A percentile compares a stretch with the other conserved stretches of the same genome.
Evolutionary conservation across 768 basidiomycete genomes (phyloP).

Genomic region (Thelephora aurantiotincta): DNA sequence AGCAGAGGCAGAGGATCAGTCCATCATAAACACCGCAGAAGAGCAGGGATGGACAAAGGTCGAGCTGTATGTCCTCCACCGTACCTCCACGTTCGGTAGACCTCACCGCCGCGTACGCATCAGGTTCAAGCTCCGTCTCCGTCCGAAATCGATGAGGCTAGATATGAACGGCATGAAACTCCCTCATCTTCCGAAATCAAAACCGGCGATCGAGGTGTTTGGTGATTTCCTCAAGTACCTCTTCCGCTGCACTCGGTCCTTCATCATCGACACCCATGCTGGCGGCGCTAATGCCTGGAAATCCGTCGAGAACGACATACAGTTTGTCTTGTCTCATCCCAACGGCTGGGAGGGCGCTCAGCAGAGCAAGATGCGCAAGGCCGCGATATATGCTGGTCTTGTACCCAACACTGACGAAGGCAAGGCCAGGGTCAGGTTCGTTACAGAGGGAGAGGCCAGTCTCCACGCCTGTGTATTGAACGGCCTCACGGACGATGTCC

Average conservation of each 20-base stretch:
- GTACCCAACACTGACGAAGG: conserved; percentile 66
- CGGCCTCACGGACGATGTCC: conserved; percentile 64
- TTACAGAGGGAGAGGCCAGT: conserved; percentile 77
- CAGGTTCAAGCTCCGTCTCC: conserved; percentile 71
- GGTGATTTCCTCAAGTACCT: conserved; percentile 70
- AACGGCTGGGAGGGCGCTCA: conserved; percentile 78
- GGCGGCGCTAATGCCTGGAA: conserved; percentile 56
- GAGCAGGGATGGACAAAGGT: conserved; percentile 67
- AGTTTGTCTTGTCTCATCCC: conserved; percentile 67
- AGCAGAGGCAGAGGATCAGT: conserved; percentile 57
- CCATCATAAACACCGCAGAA: conserved; percentile 49
- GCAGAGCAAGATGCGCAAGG: conserved; percentile 63
- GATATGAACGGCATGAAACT: conserved; percentile 79
- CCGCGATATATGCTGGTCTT: conserved; percentile 55
- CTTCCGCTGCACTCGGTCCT: conserved; percentile 57
- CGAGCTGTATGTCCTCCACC: conserved; percentile 41
- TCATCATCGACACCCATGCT: conserved; percentile 76
- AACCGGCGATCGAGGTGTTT: conserved; percentile 60
- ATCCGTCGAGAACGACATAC: conserved; percentile 53
- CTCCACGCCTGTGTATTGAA: conserved; percentile 69
- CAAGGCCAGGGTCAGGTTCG: conserved; percentile 60
- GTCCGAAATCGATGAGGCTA: conserved; percentile 65
- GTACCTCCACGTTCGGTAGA: not conserved
- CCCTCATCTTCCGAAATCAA: conserved; percentile 48
- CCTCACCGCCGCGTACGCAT: not conserved